Evolutionary conservation across 1,284 basidiomycete genomes (phyloP).

Genomic region (Sanghuangporus baumii): DNA sequence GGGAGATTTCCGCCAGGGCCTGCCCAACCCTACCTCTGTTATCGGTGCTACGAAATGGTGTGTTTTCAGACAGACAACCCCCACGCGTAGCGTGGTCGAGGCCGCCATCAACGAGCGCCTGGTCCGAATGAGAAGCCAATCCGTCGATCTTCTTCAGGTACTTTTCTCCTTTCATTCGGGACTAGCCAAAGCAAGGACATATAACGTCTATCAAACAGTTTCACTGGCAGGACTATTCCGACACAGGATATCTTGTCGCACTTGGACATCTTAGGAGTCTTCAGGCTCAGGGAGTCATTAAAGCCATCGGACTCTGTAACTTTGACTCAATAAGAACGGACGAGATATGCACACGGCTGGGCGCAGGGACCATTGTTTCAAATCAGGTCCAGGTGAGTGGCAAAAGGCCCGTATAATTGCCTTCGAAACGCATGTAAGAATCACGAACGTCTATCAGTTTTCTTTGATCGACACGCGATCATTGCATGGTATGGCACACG

Average conservation of each 20-base stretch:
- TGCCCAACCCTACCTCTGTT: conserved; percentile 38
- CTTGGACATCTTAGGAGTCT: conserved; percentile 56
- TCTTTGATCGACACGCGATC: conserved; percentile 76
- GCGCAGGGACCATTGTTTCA: conserved; percentile 64
- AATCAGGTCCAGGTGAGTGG: conserved; percentile 73
- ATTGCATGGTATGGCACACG: conserved; percentile 68
- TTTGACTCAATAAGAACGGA: conserved; percentile 71
- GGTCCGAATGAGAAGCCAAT: conserved; percentile 40
- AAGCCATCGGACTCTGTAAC: conserved; percentile 70
- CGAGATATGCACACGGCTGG: conserved; percentile 70
- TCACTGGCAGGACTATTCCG: conserved; percentile 76
- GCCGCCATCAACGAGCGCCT: conserved; percentile 67
- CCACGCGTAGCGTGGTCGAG: conserved; percentile 52
- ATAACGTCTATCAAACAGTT: conserved; percentile 40
- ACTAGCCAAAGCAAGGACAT: not conserved
- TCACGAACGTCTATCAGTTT: conserved; percentile 45
- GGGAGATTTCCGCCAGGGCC: conserved; percentile 60
- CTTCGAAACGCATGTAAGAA: not conserved
- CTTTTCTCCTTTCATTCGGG: conserved; percentile 5
- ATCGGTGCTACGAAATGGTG: conserved; percentile 81
- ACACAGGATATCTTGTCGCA: conserved; percentile 61
- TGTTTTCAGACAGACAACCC: conserved; percentile 54
- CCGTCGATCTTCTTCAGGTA: conserved; percentile 71
- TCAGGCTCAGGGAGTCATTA: conserved; percentile 56
- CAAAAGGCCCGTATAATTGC: not conserved